phyloP scores from a whole-genome alignment of 2,329 filamentous ascomycete species.

The Fusarium fujikuroi region DNA sequence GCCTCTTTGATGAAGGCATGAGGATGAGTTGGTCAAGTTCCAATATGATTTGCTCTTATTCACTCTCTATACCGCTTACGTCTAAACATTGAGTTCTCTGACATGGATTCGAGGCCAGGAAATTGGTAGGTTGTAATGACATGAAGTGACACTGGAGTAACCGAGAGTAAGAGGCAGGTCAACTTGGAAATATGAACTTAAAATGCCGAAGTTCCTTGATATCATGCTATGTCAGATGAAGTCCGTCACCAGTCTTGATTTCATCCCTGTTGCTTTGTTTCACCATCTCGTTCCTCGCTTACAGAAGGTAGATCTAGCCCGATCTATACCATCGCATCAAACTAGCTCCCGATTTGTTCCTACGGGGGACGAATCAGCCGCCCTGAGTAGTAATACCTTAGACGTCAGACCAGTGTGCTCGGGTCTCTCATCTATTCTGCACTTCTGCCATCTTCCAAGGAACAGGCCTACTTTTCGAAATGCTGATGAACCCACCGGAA shows the following conservation, averaged over 20 bases:
- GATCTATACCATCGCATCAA: background rate
- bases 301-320: background rate
- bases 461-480: background rate
- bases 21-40: background rate
- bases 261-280: background rate
- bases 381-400: accelerated
- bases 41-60: too few relatives aligned
- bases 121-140: background rate
- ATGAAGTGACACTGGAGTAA: background rate
- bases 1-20: too few relatives aligned
- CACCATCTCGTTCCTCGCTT: background rate
- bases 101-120: too few relatives aligned
- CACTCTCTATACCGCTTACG: too few relatives aligned
- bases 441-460: accelerated
- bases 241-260: accelerated
- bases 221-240: background rate
- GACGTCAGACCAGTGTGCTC: accelerated
- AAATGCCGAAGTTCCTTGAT: background rate
- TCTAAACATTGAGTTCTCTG: too few relatives aligned
- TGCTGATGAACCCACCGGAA: accelerated
- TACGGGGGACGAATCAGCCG: accelerated
- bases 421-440: accelerated
- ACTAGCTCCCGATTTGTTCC: background rate
- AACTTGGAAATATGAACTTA: accelerated
- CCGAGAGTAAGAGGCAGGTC: background rate